A percentile compares a stretch with the other conserved stretches of the same genome.
Conservation (phyloP, 306 rosid species). For the Vicia villosa region DNA sequence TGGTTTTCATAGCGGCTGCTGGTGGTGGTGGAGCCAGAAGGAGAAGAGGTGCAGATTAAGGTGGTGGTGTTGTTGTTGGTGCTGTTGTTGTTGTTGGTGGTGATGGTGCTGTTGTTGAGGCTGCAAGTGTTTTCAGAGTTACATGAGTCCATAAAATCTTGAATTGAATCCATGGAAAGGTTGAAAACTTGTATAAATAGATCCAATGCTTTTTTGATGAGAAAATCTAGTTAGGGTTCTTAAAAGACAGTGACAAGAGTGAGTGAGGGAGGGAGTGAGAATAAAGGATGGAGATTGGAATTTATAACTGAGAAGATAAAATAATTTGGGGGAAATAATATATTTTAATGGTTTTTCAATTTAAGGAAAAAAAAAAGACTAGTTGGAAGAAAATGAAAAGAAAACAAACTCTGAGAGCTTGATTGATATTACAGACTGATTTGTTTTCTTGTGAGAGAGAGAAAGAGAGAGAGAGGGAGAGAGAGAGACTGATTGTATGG, state of each 20-base stretch:
- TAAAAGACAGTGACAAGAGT: constrained; percentile 34
- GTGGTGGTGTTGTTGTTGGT: constrained; percentile 15
- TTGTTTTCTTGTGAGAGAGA: constrained; percentile 14
- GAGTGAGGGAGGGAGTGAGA: constrained; percentile 36
- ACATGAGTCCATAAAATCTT: constrained; percentile 62
- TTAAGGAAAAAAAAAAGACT: constrained; percentile 50
- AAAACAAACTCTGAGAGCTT: constrained; percentile 39
- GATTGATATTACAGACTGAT: constrained; percentile 48
- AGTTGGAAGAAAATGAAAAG: constrained; percentile 33
- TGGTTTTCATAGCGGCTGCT: constrained; percentile 96
- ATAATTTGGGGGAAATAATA: constrained; percentile 39
- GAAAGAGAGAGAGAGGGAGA: not conserved
- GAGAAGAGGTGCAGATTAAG: constrained; percentile 43
- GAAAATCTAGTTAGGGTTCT: constrained; percentile 41
- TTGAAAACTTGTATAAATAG: constrained; percentile 10
- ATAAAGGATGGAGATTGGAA: constrained; percentile 13
- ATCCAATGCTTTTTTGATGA: constrained; percentile 32
- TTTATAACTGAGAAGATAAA: constrained; percentile 10
- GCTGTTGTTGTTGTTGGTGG: not conserved
- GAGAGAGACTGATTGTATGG: not conserved
- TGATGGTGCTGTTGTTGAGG: constrained; percentile 6
- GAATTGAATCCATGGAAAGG: constrained; percentile 68
- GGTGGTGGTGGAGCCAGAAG: constrained; percentile 44
- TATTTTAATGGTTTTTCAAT: constrained; percentile 17
- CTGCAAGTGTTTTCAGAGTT: constrained; percentile 41